phyloP scores from a whole-genome alignment of 768 basidiomycete genomes.

The Macrolepiota fuliginosa region DNA sequence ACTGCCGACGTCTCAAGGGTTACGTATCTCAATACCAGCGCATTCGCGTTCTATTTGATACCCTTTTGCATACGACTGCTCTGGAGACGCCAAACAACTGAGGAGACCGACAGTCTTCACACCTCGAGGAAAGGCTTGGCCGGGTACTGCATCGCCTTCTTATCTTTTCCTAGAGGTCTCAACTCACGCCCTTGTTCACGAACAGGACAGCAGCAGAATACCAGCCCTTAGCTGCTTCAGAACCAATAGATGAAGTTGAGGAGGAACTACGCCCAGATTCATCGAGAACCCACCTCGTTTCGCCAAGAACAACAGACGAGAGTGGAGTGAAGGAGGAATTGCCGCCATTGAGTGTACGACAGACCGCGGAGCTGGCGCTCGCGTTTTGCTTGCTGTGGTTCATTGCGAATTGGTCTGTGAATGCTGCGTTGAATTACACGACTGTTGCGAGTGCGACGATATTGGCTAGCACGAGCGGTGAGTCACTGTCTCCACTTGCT shows the following conservation, averaged over 20 bases:
- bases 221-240: conserved; percentile 20
- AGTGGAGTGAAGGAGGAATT: conserved; percentile 12
- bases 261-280: background rate
- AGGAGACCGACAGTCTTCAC: background rate
- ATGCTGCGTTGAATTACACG: conserved; percentile 80
- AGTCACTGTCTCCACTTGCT: conserved; percentile 18
- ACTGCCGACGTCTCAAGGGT: conserved; percentile 20
- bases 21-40: conserved; percentile 85
- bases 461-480: conserved; percentile 86
- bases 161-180: background rate
- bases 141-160: background rate
- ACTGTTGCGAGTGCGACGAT: conserved; percentile 95
- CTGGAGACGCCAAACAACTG: conserved; percentile 16
- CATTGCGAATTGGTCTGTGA: conserved; percentile 89
- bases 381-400: conserved; percentile 92
- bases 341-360: conserved; percentile 31
- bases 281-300: background rate
- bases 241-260: background rate
- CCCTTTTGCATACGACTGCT: conserved; percentile 26
- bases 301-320: background rate
- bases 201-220: conserved; percentile 20
- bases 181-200: background rate
- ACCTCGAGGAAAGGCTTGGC: background rate
- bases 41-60: conserved; percentile 56
- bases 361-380: conserved; percentile 79